Evolutionary conservation across 1,139 yeast species (phyloP).

Genomic region (Meyerozyma sp.): DNA sequence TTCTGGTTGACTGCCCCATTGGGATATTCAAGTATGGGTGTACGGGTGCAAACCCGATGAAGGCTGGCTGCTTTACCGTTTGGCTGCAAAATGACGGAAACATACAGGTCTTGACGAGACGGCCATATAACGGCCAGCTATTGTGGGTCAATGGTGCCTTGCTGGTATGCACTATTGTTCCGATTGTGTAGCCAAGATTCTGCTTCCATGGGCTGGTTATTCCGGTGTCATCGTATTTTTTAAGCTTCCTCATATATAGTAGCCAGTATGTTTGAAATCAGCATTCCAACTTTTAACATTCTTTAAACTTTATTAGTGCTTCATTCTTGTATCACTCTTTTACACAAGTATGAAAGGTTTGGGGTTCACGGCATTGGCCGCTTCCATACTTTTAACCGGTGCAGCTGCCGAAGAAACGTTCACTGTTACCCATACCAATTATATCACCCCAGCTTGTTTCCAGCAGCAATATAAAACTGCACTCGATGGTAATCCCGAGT

Average conservation of each 20-base stretch:
- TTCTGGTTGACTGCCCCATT: neutral
- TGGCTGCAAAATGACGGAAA: neutral
- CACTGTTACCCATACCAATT: slow-evolving; percentile 28
- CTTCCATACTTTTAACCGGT: neutral
- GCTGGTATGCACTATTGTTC: neutral
- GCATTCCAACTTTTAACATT: neutral
- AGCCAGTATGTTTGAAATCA: neutral
- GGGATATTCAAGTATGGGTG: neutral
- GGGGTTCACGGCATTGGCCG: neutral
- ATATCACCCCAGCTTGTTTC: slow-evolving; percentile 27
- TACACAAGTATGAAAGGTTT: neutral
- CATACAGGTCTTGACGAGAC: neutral
- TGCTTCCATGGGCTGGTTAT: neutral
- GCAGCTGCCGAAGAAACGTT: slow-evolving; percentile 13
- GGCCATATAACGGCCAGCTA: neutral
- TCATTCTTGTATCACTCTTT: neutral
- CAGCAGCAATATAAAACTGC: slow-evolving; percentile 16
- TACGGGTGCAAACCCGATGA: neutral
- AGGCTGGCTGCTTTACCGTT: neutral
- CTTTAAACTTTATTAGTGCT: neutral
- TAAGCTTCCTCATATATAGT: neutral
- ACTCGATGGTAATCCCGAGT: slow-evolving; percentile 18
- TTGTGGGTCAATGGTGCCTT: neutral
- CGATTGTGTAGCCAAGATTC: neutral
- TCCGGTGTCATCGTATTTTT: neutral